Base-by-base conservation (phyloP, 202 grass and related monocot genomes). In the Setaria italica region DNA sequence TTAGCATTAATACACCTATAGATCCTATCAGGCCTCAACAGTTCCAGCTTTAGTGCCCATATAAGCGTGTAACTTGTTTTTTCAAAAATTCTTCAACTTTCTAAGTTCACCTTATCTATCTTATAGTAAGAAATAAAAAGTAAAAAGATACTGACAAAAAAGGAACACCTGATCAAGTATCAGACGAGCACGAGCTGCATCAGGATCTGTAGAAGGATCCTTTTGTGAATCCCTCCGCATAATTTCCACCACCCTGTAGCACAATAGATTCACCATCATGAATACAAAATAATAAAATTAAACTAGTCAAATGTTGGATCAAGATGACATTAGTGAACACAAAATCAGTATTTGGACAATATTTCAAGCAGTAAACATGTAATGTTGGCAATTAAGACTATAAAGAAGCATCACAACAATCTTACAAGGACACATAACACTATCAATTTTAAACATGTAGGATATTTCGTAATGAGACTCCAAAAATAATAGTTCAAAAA, bases 221-320 rank as follows among this genome's bases (percentile, higher is more conserved):
- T 92, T 94, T 64, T 90, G 82, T 65, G 96, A 91, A 81, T 99
- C 96, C 77, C 39, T 91, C 82, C 62, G 90, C 91, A 99, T 96
- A 91, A 99, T 94, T 68, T 94, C 91, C 70, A 94, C 64, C 69
- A 99, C 97, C 87, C 97, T 99, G 67, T 51, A 86, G 62, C 76
- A 86, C n/a, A 80, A 84, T 49, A 67, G 35, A 77, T 59, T 20
- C 37, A 60, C 9, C 63, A 46, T 68, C 11, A 72, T 74, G 35
- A 77, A 30, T 45, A 17, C 20, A 57, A 76, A 45, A 83, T 62
- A 74, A 72, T 70, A 79, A 47, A 9, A 51, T 21, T 67, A 70
- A 53, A 58, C 1, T 65, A 72, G 14, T 64, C n/a, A 29, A 73
- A 46, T 45, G 77, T 53, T 77, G 53, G 19, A 78, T 78, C 75